These are phyloP conservation scores for Acrocalymma vagum DNA, from an alignment of 2,329 filamentous ascomycete species.

Conservation along the genomic window DNA sequence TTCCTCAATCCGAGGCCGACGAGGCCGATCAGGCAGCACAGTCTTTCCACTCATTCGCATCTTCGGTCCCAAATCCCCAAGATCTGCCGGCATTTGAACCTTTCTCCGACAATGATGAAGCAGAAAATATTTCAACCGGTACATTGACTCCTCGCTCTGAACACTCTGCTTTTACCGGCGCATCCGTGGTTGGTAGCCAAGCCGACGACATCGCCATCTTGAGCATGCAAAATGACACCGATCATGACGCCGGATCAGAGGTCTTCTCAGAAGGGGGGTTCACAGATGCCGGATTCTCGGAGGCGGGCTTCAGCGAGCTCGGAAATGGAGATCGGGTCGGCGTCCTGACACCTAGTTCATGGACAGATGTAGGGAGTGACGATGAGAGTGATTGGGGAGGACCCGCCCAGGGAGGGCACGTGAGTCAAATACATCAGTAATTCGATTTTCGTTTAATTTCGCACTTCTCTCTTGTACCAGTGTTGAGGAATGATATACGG, in stretches of 20 bases:
- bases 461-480: too few species aligned
- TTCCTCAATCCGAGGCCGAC: constrained; percentile 24
- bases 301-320: constrained; percentile 43
- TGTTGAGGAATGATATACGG: too few species aligned
- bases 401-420: constrained; percentile 30
- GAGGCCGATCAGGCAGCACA: constrained; percentile 31
- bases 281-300: constrained; percentile 44
- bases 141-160: constrained; percentile 50
- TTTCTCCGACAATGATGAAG: constrained; percentile 28
- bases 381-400: constrained; percentile 49
- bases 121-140: constrained; percentile 43
- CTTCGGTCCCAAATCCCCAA: constrained; percentile 25
- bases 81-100: constrained; percentile 8
- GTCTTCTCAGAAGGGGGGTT: constrained; percentile 45
- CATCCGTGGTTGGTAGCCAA: constrained; percentile 37
- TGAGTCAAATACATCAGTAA: constrained; percentile 39
- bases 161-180: constrained; percentile 35
- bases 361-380: constrained; percentile 52
- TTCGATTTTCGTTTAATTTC: too few species aligned
- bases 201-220: constrained; percentile 45
- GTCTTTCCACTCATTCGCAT: constrained; percentile 48
- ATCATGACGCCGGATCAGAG: constrained; percentile 45
- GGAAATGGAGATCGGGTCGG: constrained; percentile 31
- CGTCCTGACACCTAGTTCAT: constrained; percentile 47
- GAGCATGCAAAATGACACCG: constrained; percentile 42